Conservation (phyloP, 1,284 basidiomycete genomes). For the Austroboletus rostrupii region DNA sequence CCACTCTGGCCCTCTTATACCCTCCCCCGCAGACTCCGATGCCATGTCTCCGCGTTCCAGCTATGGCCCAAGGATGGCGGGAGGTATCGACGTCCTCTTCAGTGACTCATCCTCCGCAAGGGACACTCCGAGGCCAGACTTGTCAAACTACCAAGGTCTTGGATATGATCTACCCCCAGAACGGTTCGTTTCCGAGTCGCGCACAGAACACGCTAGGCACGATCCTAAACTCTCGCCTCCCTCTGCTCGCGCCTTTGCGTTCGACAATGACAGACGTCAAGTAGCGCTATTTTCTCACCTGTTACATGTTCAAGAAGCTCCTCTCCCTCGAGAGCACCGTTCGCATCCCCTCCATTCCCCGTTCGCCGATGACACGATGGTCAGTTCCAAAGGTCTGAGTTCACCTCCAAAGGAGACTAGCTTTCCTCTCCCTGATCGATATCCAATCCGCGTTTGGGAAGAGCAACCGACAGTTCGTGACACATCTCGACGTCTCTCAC, state of each 20-base stretch:
- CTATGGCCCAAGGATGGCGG: conserved; percentile 24
- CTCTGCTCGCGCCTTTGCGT: conserved; percentile 3
- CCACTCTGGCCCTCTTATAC: background rate
- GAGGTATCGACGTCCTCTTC: conserved; percentile 23
- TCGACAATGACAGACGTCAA: conserved; percentile 7
- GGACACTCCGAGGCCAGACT: conserved; percentile 5
- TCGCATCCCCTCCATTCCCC: conserved; percentile 7
- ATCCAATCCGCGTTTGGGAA: conserved; percentile 29
- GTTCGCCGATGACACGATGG: background rate
- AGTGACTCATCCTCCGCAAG: conserved; percentile 10
- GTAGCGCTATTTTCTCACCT: background rate
- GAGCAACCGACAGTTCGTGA: conserved; percentile 12
- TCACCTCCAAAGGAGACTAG: background rate
- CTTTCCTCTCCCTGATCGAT: conserved; percentile 10
- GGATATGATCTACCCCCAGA: conserved; percentile 15
- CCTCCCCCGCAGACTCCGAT: conserved; percentile 3
- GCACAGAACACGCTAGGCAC: conserved; percentile 12
- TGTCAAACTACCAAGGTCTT: conserved; percentile 11
- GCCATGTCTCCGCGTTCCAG: conserved; percentile 17
- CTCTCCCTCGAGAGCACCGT: conserved; percentile 5
- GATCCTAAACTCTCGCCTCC: conserved; percentile 14
- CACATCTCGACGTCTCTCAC: conserved; percentile 13
- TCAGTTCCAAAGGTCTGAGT: background rate
- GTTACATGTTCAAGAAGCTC: conserved; percentile 7
- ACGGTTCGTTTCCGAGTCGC: conserved; percentile 10